A percentile compares a stretch with the other conserved stretches of the same genome.
Conservation (phyloP, 768 basidiomycete species). For the Coprinopsis cinerea region DNA sequence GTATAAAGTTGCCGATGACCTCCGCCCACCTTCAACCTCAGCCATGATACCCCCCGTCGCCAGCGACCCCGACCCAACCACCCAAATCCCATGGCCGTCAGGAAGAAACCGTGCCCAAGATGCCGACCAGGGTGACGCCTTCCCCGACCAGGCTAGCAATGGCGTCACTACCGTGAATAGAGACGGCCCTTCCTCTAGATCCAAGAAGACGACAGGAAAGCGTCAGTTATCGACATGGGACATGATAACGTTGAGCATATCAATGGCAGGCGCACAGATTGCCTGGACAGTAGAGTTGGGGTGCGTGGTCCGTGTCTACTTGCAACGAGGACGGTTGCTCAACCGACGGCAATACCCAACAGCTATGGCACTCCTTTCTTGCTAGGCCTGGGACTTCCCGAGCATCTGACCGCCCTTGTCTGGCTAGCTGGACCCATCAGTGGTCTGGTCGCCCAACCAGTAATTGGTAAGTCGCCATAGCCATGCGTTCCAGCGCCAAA, state of each 20-base stretch:
- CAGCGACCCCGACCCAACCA: slow-evolving; percentile 64
- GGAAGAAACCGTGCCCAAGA: slow-evolving; percentile 24
- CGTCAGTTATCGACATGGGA: slow-evolving; percentile 54
- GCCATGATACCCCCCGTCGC: slow-evolving; percentile 59
- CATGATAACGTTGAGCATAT: slow-evolving; percentile 77
- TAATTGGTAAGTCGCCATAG: slow-evolving; percentile 71
- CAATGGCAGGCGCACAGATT: slow-evolving; percentile 93
- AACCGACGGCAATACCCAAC: no score
- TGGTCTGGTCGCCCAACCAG: slow-evolving; percentile 92
- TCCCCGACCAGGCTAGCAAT: slow-evolving; percentile 9
- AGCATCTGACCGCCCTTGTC: slow-evolving; percentile 87
- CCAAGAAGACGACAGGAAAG: slow-evolving; percentile 23
- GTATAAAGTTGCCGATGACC: neutral
- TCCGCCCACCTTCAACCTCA: slow-evolving; percentile 10
- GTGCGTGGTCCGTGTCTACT: slow-evolving; percentile 37
- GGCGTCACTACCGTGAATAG: slow-evolving; percentile 12
- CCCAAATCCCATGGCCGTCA: slow-evolving; percentile 74
- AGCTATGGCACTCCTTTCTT: slow-evolving; percentile 97
- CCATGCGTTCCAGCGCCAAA: no score
- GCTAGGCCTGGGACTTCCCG: slow-evolving; percentile 62
- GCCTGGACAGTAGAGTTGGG: slow-evolving; percentile 95
- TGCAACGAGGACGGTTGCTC: neutral
- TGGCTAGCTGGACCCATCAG: slow-evolving; percentile 96
- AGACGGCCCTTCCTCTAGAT: slow-evolving; percentile 15
- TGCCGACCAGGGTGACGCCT: slow-evolving; percentile 19